Base-by-base conservation (phyloP, 2,329 filamentous ascomycete genomes). In the Corniculantispora saksenae region DNA sequence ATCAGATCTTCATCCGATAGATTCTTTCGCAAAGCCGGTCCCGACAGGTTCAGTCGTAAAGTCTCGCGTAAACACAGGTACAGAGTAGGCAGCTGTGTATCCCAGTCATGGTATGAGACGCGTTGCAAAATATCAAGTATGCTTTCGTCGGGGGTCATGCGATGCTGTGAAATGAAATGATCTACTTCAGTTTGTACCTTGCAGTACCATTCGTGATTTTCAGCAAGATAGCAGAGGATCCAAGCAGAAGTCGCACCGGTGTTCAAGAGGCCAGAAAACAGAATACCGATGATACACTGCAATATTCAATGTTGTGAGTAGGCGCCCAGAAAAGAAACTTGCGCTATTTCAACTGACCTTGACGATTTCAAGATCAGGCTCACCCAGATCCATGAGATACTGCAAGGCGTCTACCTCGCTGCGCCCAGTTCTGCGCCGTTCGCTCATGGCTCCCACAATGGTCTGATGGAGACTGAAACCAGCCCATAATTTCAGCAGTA, bases 191-290 rank as follows among this genome's bases (percentile, higher is more conserved):
- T 73, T 32, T 77, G 81, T 1, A 81, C 74, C 55, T 77, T 76
- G 13, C 64, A 67, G 43, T 79, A 77, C 86, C 86, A 82, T 61
- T 80, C 64, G 19, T 78, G 72, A 69, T 83, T 71, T 61, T 79
- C 65, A 62, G 83, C 72, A 61, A 89, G 76, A 77, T 83, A 79
- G 72, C 80, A 66, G 67, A 87, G 71, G 66, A 86, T 74, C 79
- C 81, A 86, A 2, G 81, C 80, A 1, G 82, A 81, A 67, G 85
- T 86, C 71, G 85, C 80, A 47, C 84, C 84, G 27, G 76, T 83
- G 73, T 87, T 88, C n/a, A 86, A 68, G 40, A 84, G 75, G n/a
- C 84, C 85, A 1, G 85, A 84, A 70, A 85, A 86, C 3, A 88
- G 73, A 0, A 83, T 76, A 15, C 81, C 80, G n/a, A 87, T 74